Evolutionary conservation across 257 asterid species (phyloP).

Genomic region (Nicotiana attenuata): DNA sequence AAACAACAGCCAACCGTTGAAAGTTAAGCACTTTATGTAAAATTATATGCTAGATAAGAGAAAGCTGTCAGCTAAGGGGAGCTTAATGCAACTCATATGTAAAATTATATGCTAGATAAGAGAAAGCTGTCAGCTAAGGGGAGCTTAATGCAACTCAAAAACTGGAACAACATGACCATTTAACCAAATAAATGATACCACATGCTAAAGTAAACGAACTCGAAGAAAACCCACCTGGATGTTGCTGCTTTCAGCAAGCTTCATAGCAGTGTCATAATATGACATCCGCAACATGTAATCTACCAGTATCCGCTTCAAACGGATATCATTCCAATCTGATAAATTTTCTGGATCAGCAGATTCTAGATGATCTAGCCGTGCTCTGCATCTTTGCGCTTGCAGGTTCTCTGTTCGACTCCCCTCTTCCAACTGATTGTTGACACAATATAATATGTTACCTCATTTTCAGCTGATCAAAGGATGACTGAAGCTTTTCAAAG

Average conservation of each 20-base stretch:
- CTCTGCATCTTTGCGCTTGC: constrained; percentile 91
- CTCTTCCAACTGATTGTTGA: constrained; percentile 74
- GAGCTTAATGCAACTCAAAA: not conserved
- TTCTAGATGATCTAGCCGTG: constrained; percentile 83
- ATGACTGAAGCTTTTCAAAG: not conserved
- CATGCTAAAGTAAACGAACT: not conserved
- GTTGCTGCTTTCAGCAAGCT: constrained; percentile 80
- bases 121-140: not conserved
- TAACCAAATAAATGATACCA: not conserved
- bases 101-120: not conserved
- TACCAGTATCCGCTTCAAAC: constrained; percentile 83
- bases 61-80: not conserved
- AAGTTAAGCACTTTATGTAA: not conserved
- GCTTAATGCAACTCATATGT: not conserved
- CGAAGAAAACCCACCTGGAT: constrained; percentile 50
- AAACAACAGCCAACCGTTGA: not conserved
- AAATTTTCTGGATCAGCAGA: constrained; percentile 66
- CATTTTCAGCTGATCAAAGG: not conserved
- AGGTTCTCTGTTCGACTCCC: constrained; percentile 70
- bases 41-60: not conserved
- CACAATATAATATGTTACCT: not conserved
- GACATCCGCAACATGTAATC: constrained; percentile 98
- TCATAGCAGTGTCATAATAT: constrained; percentile 76
- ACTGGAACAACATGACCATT: not conserved
- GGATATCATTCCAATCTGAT: constrained; percentile 60